phyloP scores from a whole-genome alignment of 73 alveolate species.

The Durusdinium trenchii region DNA sequence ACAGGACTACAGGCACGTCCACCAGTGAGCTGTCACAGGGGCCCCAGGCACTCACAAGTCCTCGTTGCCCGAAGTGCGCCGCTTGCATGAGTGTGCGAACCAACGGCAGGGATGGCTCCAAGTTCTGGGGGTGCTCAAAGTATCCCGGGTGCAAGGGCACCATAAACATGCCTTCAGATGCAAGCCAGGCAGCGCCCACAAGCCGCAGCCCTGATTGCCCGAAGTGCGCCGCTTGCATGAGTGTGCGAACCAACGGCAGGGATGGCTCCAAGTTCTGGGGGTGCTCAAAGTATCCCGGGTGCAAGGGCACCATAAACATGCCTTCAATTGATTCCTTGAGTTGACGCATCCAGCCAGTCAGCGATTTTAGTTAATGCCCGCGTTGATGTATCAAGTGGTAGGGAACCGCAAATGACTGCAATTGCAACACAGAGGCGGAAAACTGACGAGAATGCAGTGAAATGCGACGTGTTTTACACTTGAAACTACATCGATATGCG shows the following conservation, averaged over 20 bases:
- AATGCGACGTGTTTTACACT: too few species aligned
- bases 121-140: not conserved
- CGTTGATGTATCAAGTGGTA: too few species aligned
- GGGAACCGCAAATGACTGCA: too few species aligned
- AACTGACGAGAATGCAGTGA: too few species aligned
- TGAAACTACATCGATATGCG: too few species aligned
- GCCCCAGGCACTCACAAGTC: too few species aligned
- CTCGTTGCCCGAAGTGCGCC: not conserved
- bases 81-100: not conserved
- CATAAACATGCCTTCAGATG: not conserved
- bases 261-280: conserved; percentile 27
- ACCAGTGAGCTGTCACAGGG: not conserved
- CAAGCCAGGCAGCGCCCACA: not conserved
- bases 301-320: not conserved
- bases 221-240: not conserved
- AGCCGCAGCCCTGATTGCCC: not conserved
- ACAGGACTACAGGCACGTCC: not conserved
- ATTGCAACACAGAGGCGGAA: too few species aligned
- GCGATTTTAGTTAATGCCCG: too few species aligned
- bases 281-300: not conserved
- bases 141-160: conserved; percentile 5
- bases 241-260: not conserved
- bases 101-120: not conserved
- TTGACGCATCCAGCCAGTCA: too few species aligned
- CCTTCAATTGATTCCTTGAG: too few species aligned